Percentiles rank a stretch among this genome's conserved stretches.
Evolutionary conservation across 2,329 filamentous ascomycete species (phyloP).

Genomic region (Trichophaea hybrida): DNA sequence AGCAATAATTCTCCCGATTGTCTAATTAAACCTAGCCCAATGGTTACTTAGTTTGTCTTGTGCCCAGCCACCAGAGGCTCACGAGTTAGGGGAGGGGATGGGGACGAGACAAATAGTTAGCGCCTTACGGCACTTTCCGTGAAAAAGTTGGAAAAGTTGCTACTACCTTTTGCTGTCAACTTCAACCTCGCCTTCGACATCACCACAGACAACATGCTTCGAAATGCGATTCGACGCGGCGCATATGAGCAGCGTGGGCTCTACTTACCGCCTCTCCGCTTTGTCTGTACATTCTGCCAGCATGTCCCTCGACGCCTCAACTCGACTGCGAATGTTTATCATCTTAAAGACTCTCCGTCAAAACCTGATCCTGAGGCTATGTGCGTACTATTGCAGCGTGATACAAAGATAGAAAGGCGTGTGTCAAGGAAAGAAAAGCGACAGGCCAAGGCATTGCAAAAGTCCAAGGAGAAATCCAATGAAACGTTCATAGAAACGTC

Average conservation of each 20-base stretch:
- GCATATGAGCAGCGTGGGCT: not conserved
- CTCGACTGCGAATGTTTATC: not conserved
- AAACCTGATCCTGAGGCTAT: not conserved
- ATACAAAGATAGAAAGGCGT: not conserved
- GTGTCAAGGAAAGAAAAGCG: not conserved
- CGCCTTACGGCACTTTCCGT: no score
- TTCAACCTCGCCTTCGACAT: no score
- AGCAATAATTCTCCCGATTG: no score
- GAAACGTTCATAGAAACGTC: not conserved
- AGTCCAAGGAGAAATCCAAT: not conserved
- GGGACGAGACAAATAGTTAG: no score
- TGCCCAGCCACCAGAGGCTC: no score
- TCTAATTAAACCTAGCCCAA: no score
- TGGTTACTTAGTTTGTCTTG: no score
- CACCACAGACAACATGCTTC: constrained; percentile 11
- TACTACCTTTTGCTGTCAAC: no score
- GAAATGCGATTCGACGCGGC: constrained; percentile 5
- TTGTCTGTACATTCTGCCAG: constrained; percentile 16
- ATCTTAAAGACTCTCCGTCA: no score
- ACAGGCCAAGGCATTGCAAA: not conserved
- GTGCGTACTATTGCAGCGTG: not conserved
- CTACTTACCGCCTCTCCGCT: not conserved
- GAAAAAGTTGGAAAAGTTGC: no score
- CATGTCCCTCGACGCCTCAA: not conserved
- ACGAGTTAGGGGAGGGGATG: no score